Evolutionary conservation across 2,329 filamentous ascomycete genomes (phyloP).

Genomic region (Trichoderma sp.): DNA sequence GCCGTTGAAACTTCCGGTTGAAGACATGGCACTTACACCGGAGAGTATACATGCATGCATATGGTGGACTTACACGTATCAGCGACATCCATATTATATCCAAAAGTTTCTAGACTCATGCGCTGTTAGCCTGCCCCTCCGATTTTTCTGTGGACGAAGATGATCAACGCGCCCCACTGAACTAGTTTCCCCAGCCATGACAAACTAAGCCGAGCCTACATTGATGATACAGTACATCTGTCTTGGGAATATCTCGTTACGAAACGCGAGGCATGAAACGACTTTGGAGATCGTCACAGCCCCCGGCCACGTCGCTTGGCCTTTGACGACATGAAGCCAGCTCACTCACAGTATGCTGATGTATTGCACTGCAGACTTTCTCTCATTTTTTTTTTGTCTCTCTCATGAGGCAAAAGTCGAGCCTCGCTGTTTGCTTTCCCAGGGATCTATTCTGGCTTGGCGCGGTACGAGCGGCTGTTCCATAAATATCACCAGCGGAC

Average conservation of each 20-base stretch:
- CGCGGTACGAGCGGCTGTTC: constrained; percentile 38
- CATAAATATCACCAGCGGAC: constrained; percentile 30
- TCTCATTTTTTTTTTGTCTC: neutral
- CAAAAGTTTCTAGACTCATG: constrained; percentile 12
- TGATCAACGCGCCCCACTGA: constrained; percentile 14
- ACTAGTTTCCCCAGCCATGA: constrained; percentile 5
- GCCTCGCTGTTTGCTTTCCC: neutral
- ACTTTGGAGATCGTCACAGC: neutral
- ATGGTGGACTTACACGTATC: neutral
- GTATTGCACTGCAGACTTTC: neutral
- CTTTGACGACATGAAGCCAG: neutral
- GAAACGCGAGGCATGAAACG: neutral
- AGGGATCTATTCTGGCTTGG: constrained; percentile 8
- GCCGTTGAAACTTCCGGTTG: neutral
- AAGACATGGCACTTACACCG: neutral
- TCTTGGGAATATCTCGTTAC: neutral
- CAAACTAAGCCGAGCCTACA: constrained; percentile 5
- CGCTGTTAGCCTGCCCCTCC: neutral
- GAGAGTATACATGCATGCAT: neutral
- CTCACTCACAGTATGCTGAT: neutral
- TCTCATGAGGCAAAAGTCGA: neutral
- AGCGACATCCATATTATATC: neutral
- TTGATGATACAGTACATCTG: neutral
- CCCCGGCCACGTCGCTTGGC: neutral
- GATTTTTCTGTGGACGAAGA: constrained; percentile 3